phyloP scores from a whole-genome alignment of 768 basidiomycete genomes.

The Tricholoma matsutake region DNA sequence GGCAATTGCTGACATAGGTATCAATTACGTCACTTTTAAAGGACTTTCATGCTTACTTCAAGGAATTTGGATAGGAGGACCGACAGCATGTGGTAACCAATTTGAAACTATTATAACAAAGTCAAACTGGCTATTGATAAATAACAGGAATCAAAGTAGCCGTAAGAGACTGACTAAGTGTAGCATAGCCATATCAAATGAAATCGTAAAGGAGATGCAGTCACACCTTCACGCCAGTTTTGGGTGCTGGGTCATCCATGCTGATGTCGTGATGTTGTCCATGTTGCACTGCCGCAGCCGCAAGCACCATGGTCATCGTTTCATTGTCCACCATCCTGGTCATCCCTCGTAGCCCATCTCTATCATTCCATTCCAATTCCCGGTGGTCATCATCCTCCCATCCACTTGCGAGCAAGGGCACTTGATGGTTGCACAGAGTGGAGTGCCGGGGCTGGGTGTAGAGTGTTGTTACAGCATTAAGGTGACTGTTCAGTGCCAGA shows the following conservation, averaged over 20 bases:
- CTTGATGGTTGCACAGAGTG: neutral
- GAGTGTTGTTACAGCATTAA: neutral
- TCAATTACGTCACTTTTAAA: no score
- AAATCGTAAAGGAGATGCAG: neutral
- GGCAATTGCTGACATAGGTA: no score
- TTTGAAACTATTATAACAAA: no score
- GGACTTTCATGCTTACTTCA: no score
- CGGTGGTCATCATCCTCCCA: no score
- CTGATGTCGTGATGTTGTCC: neutral
- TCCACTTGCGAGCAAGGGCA: neutral
- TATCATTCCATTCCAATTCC: no score
- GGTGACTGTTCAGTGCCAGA: no score
- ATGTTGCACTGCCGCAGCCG: neutral
- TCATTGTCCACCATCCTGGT: no score
- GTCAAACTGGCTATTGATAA: no score
- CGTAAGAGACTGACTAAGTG: neutral
- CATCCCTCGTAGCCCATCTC: no score
- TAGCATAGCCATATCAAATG: neutral
- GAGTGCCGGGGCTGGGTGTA: neutral
- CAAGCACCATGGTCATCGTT: neutral
- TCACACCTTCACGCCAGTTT: neutral
- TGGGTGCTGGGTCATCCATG: neutral
- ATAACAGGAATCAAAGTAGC: neutral
- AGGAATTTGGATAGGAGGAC: no score
- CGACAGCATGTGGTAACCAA: no score